Conservation (phyloP, 2,329 filamentous ascomycete species). For the Pestalotiopsis sp. region DNA sequence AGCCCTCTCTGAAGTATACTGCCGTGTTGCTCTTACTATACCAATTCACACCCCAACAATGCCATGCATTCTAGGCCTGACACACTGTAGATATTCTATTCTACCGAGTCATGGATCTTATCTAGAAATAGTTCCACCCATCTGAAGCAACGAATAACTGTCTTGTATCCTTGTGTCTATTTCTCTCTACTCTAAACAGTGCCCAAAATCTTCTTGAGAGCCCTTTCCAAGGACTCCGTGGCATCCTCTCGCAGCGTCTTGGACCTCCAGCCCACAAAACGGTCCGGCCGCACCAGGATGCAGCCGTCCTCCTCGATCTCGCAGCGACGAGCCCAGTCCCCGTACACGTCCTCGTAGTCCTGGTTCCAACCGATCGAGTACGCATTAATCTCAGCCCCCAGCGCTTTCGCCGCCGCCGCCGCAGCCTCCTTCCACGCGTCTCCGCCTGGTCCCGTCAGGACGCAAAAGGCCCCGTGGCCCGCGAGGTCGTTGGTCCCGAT, state of each 20-base stretch:
- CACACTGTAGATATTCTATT: no score
- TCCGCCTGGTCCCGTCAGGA: constrained; percentile 60
- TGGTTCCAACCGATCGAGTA: constrained; percentile 59
- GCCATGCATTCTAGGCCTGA: no score
- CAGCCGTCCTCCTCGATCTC: constrained; percentile 6
- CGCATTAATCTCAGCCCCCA: constrained; percentile 50
- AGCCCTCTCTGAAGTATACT: no score
- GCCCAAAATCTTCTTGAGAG: background rate
- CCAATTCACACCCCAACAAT: no score
- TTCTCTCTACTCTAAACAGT: background rate
- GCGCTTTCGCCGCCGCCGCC: constrained; percentile 32
- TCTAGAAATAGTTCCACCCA: no score
- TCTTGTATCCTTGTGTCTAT: no score
- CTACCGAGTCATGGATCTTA: no score
- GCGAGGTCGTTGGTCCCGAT: constrained; percentile 64
- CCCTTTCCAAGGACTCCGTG: background rate
- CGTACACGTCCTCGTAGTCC: constrained; percentile 66
- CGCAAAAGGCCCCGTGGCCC: constrained; percentile 54
- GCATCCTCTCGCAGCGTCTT: background rate
- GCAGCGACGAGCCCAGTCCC: constrained; percentile 50
- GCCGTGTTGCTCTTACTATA: no score
- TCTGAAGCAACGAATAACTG: no score
- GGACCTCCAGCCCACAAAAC: background rate
- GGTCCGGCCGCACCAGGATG: background rate
- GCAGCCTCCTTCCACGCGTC: constrained; percentile 56